Conservation (phyloP, 768 basidiomycete genomes). For the Filobasidium wieringae region DNA sequence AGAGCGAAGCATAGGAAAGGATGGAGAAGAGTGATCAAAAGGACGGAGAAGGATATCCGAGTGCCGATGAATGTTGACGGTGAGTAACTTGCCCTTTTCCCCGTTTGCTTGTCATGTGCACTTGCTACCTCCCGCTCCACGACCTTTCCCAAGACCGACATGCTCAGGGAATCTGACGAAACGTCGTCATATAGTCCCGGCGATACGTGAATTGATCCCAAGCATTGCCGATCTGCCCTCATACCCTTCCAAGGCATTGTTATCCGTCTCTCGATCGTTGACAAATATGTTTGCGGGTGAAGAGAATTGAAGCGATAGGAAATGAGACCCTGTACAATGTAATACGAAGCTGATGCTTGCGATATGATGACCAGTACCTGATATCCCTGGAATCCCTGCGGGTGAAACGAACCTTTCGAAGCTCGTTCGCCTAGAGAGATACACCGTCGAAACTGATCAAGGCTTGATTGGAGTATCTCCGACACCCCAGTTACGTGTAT, state of each 20-base stretch:
- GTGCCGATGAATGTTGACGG: conserved; percentile 23
- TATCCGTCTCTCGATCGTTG: neutral
- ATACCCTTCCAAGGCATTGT: neutral
- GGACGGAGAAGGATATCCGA: conserved; percentile 21
- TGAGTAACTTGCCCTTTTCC: conserved; percentile 20
- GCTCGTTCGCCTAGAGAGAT: conserved; percentile 25
- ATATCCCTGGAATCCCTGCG: conserved; percentile 16
- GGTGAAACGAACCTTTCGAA: conserved; percentile 27
- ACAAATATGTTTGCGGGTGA: too few species aligned
- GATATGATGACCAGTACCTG: neutral
- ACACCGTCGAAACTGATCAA: conserved; percentile 19
- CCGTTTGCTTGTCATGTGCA: neutral
- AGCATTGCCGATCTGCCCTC: neutral
- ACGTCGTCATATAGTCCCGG: conserved; percentile 15
- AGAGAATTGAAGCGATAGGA: neutral
- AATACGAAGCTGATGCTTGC: too few species aligned
- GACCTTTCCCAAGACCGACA: too few species aligned
- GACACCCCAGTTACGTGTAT: conserved; percentile 1
- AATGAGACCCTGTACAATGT: neutral
- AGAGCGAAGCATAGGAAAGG: conserved; percentile 9
- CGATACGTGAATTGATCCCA: neutral
- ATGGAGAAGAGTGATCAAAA: conserved; percentile 20
- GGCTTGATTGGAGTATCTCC: neutral
- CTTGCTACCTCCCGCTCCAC: neutral
- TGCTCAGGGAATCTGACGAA: too few species aligned